These are phyloP conservation scores for Epichloe coenophiala DNA, from an alignment of 2,329 filamentous ascomycete species.

Conservation along the genomic window DNA sequence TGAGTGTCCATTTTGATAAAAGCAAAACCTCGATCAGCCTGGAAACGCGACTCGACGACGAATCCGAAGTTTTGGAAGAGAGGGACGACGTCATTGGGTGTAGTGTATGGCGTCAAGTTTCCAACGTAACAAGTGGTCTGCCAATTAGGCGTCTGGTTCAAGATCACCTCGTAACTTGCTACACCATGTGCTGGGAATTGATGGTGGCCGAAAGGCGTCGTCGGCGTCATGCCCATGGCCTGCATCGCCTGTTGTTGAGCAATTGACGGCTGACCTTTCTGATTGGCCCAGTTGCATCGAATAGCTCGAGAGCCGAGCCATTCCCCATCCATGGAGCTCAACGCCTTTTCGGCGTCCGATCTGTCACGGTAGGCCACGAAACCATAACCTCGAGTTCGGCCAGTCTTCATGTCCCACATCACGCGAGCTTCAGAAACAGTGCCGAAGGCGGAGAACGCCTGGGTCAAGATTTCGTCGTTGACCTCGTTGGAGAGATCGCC, in stretches of 20 bases:
- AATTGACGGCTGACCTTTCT: conserved; percentile 98
- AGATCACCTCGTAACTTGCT: conserved; percentile 95
- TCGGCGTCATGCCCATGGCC: conserved; percentile 95
- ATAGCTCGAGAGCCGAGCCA: conserved; percentile 97
- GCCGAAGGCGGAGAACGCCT: conserved; percentile 93
- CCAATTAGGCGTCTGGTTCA: conserved; percentile 90
- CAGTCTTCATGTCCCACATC: conserved; percentile 99
- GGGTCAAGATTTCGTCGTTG: conserved; percentile 85
- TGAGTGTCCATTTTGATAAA: conserved; percentile 99
- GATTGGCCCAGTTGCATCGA: conserved; percentile 99
- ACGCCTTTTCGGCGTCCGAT: conserved; percentile 82
- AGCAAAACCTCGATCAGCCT: conserved; percentile 92
- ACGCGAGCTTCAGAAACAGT: conserved; percentile 94
- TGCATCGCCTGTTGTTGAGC: conserved; percentile 95
- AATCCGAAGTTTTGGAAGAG: conserved; percentile 98
- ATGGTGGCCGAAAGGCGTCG: conserved; percentile 90
- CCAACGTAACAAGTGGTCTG: conserved; percentile 98
- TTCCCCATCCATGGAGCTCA: conserved; percentile 97
- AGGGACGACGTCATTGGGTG: conserved; percentile 90
- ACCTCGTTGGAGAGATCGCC: conserved; percentile 97
- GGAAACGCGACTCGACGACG: conserved; percentile 93
- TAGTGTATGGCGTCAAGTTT: conserved; percentile 94
- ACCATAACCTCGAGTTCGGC: conserved; percentile 89
- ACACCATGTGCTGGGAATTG: conserved; percentile 96
- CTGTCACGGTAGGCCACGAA: conserved; percentile 97